phyloP scores from a whole-genome alignment of 2,329 filamentous ascomycete species.

The Huntiella omanensis region DNA sequence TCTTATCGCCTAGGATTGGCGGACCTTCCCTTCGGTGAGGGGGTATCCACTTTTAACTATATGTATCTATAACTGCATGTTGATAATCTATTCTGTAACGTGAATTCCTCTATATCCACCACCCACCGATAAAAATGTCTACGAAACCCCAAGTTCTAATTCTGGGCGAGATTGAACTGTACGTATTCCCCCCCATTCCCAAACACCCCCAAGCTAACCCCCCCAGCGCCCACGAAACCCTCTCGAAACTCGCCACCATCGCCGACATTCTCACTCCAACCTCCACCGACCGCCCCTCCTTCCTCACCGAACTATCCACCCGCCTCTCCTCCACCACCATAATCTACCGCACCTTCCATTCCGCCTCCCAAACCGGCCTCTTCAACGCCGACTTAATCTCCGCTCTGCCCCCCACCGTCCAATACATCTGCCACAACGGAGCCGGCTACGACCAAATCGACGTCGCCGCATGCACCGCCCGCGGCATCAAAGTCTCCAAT shows the following conservation, averaged over 20 bases:
- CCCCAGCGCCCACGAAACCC: conserved; percentile 44
- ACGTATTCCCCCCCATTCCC: neutral
- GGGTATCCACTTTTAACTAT: too few species aligned
- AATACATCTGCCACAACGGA: conserved; percentile 45
- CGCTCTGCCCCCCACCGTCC: conserved; percentile 31
- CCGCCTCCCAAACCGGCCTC: conserved; percentile 43
- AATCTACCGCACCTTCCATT: conserved; percentile 53
- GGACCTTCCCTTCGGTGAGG: too few species aligned
- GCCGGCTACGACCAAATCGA: conserved; percentile 78
- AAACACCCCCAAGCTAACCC: neutral
- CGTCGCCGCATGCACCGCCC: conserved; percentile 48
- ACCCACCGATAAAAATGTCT: too few species aligned
- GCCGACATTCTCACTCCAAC: conserved; percentile 46
- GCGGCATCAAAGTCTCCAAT: conserved; percentile 55
- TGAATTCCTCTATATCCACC: too few species aligned
- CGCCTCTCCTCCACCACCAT: conserved; percentile 45
- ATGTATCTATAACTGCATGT: too few species aligned
- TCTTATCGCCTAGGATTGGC: too few species aligned
- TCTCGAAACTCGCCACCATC: conserved; percentile 39
- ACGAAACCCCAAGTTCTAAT: neutral
- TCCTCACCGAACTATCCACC: conserved; percentile 51
- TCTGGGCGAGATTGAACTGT: neutral
- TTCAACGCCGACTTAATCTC: conserved; percentile 53
- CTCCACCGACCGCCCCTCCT: conserved; percentile 43
- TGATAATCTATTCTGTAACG: too few species aligned